These are phyloP conservation scores for Botrytis aclada DNA, from an alignment of 2,329 filamentous ascomycete species.

Conservation along the genomic window DNA sequence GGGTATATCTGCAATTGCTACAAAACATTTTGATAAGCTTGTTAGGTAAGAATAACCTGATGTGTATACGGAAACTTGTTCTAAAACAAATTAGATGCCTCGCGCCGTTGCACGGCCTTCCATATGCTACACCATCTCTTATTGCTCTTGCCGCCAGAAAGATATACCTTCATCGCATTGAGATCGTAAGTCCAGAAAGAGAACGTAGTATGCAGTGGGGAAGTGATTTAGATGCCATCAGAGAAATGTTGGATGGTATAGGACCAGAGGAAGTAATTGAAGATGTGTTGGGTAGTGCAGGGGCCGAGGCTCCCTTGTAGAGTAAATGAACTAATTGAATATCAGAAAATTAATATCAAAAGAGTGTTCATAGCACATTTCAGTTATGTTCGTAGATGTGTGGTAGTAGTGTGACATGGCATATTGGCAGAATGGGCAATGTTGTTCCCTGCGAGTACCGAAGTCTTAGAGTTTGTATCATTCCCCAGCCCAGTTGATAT, in stretches of 20 bases:
- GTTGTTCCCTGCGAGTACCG: neutral
- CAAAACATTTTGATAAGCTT: slow-evolving; percentile 70
- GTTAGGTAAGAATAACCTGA: slow-evolving; percentile 47
- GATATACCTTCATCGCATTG: slow-evolving; percentile 81
- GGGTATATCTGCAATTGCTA: slow-evolving; percentile 75
- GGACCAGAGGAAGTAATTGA: slow-evolving; percentile 62
- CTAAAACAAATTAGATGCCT: slow-evolving; percentile 51
- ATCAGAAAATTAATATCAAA: neutral
- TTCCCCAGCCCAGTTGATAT: neutral
- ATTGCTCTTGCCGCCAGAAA: slow-evolving; percentile 80
- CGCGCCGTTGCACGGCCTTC: slow-evolving; percentile 74
- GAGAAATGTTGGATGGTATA: slow-evolving; percentile 60
- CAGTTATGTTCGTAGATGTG: neutral
- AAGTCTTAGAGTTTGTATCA: neutral
- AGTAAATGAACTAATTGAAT: neutral
- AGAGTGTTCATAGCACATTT: neutral
- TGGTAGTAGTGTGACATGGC: neutral
- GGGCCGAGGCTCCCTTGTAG: slow-evolving; percentile 54
- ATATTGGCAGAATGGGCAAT: neutral
- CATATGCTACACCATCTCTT: slow-evolving; percentile 80
- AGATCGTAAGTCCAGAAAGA: slow-evolving; percentile 63
- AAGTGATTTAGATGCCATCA: slow-evolving; percentile 69
- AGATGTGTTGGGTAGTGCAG: slow-evolving; percentile 52
- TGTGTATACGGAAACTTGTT: neutral
- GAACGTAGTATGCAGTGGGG: slow-evolving; percentile 95